Percentiles rank a stretch among this genome's conserved stretches.
phyloP scores from a whole-genome alignment of 2,329 filamentous ascomycete species.

The Trichoderma guizhouense region DNA sequence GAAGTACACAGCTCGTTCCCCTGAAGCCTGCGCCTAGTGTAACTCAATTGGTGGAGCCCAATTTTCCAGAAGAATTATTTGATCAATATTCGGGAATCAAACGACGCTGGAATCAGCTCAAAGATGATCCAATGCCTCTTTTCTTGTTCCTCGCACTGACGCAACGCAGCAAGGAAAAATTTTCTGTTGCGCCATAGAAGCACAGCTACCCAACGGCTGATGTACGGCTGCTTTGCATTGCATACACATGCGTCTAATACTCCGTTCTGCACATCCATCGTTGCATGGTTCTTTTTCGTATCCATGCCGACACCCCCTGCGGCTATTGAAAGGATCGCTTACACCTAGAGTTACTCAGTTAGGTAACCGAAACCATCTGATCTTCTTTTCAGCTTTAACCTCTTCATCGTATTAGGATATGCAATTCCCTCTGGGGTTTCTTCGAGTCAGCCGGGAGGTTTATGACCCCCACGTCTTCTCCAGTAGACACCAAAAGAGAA shows the following conservation, averaged over 20 bases:
- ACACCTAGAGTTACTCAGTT: not conserved
- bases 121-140: not conserved
- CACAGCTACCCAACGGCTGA: slow-evolving; percentile 13
- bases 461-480: slow-evolving; percentile 1
- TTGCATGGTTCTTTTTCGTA: not conserved
- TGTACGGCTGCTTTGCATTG: slow-evolving; percentile 5
- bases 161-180: not conserved
- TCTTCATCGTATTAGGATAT: not conserved
- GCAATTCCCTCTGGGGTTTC: not conserved
- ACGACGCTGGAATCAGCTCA: not conserved
- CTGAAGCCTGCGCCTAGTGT: not conserved
- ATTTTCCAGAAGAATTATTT: not conserved
- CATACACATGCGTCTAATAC: not conserved
- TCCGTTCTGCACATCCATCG: not conserved
- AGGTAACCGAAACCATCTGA: not conserved
- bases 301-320: not conserved
- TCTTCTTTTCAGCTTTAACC: not conserved
- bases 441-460: not conserved
- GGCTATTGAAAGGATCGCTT: not conserved
- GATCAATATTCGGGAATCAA: not conserved
- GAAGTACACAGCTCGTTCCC: not conserved
- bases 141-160: not conserved
- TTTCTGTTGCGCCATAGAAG: not conserved
- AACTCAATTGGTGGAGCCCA: slow-evolving; percentile 16
- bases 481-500: not conserved